Base-by-base conservation (phyloP, 2,329 filamentous ascomycete species). In the Penicillium sclerotigenum region DNA sequence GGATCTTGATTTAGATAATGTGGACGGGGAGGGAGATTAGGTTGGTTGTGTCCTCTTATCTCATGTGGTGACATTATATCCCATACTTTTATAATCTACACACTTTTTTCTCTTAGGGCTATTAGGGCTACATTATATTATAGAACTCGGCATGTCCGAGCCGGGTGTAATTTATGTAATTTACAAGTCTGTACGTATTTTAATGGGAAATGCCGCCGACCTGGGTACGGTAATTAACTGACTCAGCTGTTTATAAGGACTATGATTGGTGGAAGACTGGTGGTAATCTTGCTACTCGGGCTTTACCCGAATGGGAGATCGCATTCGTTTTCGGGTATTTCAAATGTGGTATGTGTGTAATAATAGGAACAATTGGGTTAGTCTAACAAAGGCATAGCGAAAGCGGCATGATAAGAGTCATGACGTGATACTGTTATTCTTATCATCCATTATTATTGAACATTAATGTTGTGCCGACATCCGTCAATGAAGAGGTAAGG, bases 401-500 rank as follows among this genome's bases (percentile, higher is more conserved):
- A 64, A 61, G 56, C 60, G 61, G 58, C 58, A 56, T 50, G 61
- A 65, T 64, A 61, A 62, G 54, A 41, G 47, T 48, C 36, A 65
- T 65, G 63, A 65, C 60, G 62, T 62, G 60, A 60, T 57, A 58
- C 52, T 59, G 36, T 54, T 51, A 50, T 49, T 54, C 52, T 54
- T 54, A 54, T 54, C 52, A 34, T 52, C 24, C 37, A 13, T 33
- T 38, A 2, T 37, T 31, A 16, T 26, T 26, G 29, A 16, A 20
- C 14, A 20, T 29, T 31, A n/a, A 42, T 61, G 52, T 24, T n/a
- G 40, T 42, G 40, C 57, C 55, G 58, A 61, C 52, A 55, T 45
- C 52, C 59, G 47, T 31, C 24, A 31, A 31, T 22, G 20, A 10
- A 38, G 50, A 38, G 20, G 22, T 5, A 48, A 16, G 10, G 16